phyloP scores from a whole-genome alignment of 1,284 basidiomycete genomes.

The Lignosus rhinocerotis region DNA sequence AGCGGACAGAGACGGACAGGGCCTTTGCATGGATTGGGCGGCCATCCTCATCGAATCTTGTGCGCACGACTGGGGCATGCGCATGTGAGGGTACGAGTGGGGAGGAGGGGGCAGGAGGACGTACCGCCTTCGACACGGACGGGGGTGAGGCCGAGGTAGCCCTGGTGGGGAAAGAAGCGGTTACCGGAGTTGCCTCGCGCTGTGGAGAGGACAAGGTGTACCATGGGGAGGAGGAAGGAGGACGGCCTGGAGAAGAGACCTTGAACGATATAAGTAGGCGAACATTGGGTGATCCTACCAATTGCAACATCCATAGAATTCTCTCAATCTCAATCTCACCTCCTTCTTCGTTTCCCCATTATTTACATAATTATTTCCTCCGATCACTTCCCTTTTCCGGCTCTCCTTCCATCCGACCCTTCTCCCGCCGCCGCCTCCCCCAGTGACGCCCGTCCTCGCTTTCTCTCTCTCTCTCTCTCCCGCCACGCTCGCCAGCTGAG shows the following conservation, averaged over 20 bases:
- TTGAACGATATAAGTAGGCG: conserved; percentile 24
- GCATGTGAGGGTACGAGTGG: conserved; percentile 10
- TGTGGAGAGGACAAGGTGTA: conserved; percentile 62
- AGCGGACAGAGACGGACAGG: conserved; percentile 68
- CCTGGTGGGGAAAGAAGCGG: conserved; percentile 72
- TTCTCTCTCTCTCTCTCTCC: conserved; percentile 1
- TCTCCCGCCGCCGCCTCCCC: conserved; percentile 1
- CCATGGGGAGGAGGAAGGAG: conserved; percentile 45
- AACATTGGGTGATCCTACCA: conserved; percentile 29
- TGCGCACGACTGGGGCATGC: conserved; percentile 55
- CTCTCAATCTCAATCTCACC: not conserved
- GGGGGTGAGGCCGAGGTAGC: conserved; percentile 79
- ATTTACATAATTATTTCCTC: conserved; percentile 17
- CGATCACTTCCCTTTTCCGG: conserved; percentile 7
- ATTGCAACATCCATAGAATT: conserved; percentile 17
- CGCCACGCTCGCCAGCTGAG: conserved; percentile 4
- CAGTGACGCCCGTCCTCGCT: not conserved
- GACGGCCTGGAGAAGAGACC: conserved; percentile 16
- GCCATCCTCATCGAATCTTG: conserved; percentile 68
- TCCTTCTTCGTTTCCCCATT: conserved; percentile 19
- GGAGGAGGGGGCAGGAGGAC: conserved; percentile 31
- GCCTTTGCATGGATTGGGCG: conserved; percentile 64
- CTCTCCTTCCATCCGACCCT: conserved; percentile 13
- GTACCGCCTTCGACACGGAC: conserved; percentile 74
- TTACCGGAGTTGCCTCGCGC: conserved; percentile 64